Evolutionary conservation across 2,329 filamentous ascomycete genomes (phyloP), one percentile per base, ranked within the genome.

Genomic region (Knufia fluminis): DNA sequence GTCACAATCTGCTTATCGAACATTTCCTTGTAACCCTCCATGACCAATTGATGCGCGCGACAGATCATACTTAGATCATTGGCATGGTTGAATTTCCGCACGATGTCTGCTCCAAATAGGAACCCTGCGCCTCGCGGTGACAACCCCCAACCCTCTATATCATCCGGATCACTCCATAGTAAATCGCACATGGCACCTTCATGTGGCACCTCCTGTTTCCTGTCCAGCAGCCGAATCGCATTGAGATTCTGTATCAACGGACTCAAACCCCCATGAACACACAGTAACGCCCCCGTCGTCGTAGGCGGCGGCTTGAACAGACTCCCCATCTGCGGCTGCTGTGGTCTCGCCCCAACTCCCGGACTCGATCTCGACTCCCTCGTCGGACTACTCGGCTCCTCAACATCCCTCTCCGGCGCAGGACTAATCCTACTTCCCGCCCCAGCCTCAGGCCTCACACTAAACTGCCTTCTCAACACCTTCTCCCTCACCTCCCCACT

Each of bases 1-100:
- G 92, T 98, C 36, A 97, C 92, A 56, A 98, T 96, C 42, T 83
- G 87, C 12, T 82, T 85, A 64, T 95, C 88, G 62, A 97, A 98
- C 90, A 97, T 97, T 66, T 97, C 92, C 70, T 97, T 97, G 68
- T 96, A 98, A 0, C 92, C 92, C 66, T 98, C 92, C 92, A 97
- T 98, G 56, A 98, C 92, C 19, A 98, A 80, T 67, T 98, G 92
- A 64, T 98, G 92, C 1, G 92, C 92, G 49, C 92, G 81, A 16
- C 91, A 92, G 57, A 98, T 92, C 46, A 98, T 76, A 19, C 84
- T 88, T 23, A 98, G 77, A 62, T 95, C 87, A 66, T 98, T 98
- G 51, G 82, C 80, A 68, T 96, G 84, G 69, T 97, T 98, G 72
- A 98, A 98, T 56, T 83, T 82, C 61, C 92, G 94, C 61, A 97